Percentiles rank a stretch among this genome's conserved stretches.
Conservation (phyloP, 495 filamentous ascomycete genomes). For the Jackrogersella minutella region DNA sequence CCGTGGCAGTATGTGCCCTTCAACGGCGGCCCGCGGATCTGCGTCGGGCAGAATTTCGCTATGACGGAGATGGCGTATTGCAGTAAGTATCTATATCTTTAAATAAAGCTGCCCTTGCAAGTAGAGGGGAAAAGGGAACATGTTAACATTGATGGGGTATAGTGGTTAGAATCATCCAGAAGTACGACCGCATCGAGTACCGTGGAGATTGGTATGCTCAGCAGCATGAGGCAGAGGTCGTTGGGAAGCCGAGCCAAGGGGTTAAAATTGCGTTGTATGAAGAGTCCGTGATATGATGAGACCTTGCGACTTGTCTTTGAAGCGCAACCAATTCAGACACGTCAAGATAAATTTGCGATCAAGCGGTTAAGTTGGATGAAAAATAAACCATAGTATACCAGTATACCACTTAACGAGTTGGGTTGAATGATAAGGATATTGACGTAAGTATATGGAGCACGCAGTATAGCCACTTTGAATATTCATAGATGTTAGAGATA, state of each 20-base stretch:
- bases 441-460: too few relatives aligned
- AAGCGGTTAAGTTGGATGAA: too few relatives aligned
- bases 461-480: too few relatives aligned
- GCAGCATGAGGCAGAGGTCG: slow-evolving; percentile 50
- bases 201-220: slow-evolving; percentile 54
- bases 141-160: neutral
- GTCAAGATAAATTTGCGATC: too few relatives aligned
- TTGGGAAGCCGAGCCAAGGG: slow-evolving; percentile 50
- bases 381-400: too few relatives aligned
- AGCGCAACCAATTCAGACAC: too few relatives aligned
- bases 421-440: too few relatives aligned
- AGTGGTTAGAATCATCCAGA: slow-evolving; percentile 67
- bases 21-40: slow-evolving; percentile 66
- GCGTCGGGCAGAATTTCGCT: slow-evolving; percentile 62
- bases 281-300: slow-evolving; percentile 16
- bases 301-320: too few relatives aligned
- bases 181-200: slow-evolving; percentile 62
- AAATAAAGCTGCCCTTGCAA: too few relatives aligned
- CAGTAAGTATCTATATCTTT: slow-evolving; percentile 43
- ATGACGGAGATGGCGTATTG: slow-evolving; percentile 62
- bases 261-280: slow-evolving; percentile 50
- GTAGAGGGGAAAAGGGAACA: too few relatives aligned
- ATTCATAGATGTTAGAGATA: too few relatives aligned
- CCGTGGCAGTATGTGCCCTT: slow-evolving; percentile 70
- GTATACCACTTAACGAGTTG: too few relatives aligned